Evolutionary conservation across 164 flowering plant genomes (phyloP), one percentile per base, ranked within the genome.

Genomic region (Vitis amurensis): DNA sequence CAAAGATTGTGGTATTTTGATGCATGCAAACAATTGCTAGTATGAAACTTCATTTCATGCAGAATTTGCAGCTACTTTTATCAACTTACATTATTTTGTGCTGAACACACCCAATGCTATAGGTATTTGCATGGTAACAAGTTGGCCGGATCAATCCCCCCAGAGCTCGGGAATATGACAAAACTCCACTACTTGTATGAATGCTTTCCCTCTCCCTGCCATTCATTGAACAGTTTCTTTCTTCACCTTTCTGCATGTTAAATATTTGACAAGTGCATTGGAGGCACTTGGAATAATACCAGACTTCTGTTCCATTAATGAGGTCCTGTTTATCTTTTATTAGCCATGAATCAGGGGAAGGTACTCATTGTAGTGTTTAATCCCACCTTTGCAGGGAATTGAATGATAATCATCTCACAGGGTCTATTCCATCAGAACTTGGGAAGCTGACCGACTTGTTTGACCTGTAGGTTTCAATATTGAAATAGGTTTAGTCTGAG

Each of bases 111-210:
- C 0, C 27, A 4, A 2, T 31, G 55, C 23, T 76, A 17, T 49
- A 90, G 99, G 84, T 96, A 96, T 74, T 84, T 96, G 79, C 97
- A 93, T 60, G 86, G 91, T 27, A 96, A 96, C 85, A 87, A 83
- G 81, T 80, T 93, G 68, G 85, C 86, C 6, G 99, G 99, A 27
- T 57, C 83, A 16, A 87, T 96, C 69, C 97, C 99, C 14, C 90
- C 97, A 1, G 97, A 93, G 84, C 88, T 96, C 5, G 99, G 99
- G 55, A 93, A 93, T 69, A 96, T 96, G 99, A 76, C 97, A 66
- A 96, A 83, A 74, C 97, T 96, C 55, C 97, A 91, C 66, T 96
- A 96, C 76, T 63, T 96, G 99, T 96, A 88, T 7, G 78, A 44
- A 1, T 16, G 17, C 63, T 66, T 51, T 59, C 3, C 13, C 49